A percentile compares a stretch with the other conserved stretches of the same genome.
Conservation (phyloP, 1,139 yeast genomes). For the Magnusiomyces ingens region DNA sequence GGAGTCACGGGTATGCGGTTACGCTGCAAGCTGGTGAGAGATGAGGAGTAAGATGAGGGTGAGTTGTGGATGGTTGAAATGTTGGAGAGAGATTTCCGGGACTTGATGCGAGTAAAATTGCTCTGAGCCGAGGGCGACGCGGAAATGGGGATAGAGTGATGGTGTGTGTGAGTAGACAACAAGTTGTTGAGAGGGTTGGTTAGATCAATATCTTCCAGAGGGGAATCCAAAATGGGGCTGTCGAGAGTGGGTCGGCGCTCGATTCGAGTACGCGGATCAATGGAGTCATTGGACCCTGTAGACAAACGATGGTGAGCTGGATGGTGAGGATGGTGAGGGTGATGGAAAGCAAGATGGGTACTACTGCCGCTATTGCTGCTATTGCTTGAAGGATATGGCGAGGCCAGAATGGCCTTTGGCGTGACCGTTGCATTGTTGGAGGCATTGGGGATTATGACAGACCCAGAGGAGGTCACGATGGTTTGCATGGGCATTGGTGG, state of each 20-base stretch:
- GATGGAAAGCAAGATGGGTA: neutral
- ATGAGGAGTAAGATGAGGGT: constrained; percentile 6
- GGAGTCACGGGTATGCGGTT: constrained; percentile 13
- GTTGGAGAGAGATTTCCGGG: constrained; percentile 2
- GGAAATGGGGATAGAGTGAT: neutral
- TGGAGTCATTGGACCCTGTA: neutral
- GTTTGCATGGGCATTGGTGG: neutral
- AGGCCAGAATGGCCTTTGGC: constrained; percentile 2
- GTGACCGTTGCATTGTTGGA: neutral
- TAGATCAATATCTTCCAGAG: constrained; percentile 6
- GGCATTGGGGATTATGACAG: neutral
- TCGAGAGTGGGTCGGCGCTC: neutral
- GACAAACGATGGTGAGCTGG: neutral
- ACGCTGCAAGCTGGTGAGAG: constrained; percentile 14
- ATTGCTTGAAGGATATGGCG: neutral
- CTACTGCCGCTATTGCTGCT: too few species aligned
- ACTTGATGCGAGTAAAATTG: neutral
- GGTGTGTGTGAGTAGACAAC: neutral
- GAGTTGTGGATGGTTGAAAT: constrained; percentile 1
- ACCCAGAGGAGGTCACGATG: neutral
- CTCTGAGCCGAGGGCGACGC: constrained; percentile 4
- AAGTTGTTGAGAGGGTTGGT: constrained; percentile 1
- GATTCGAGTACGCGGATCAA: neutral
- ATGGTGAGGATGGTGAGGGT: neutral
- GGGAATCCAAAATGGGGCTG: constrained; percentile 3